A percentile compares a stretch with the other conserved stretches of the same genome.
These are phyloP conservation scores for Neurospora pannonica DNA, from an alignment of 495 filamentous ascomycete genomes.

Conservation along the genomic window DNA sequence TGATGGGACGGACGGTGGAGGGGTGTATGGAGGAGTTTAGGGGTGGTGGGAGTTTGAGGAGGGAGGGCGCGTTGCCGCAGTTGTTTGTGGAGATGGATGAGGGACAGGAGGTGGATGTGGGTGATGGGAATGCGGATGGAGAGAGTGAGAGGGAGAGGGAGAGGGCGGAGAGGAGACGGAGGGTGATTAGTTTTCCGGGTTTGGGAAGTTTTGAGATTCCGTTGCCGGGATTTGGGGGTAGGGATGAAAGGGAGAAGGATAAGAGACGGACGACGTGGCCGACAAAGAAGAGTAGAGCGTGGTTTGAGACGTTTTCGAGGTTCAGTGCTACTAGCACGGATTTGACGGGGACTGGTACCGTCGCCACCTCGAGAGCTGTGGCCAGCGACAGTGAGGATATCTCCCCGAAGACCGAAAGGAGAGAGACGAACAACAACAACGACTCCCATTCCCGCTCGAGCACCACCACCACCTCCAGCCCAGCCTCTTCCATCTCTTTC, in stretches of 20 bases:
- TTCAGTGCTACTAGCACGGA: conserved; percentile 12
- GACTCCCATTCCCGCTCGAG: conserved; percentile 1
- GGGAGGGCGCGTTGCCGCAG: neutral
- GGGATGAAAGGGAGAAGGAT: neutral
- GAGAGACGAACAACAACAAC: neutral
- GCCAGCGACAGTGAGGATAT: neutral
- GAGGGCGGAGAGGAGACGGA: neutral
- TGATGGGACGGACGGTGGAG: conserved; percentile 19
- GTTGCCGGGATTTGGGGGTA: neutral
- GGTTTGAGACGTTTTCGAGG: conserved; percentile 24
- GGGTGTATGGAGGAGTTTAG: conserved; percentile 23
- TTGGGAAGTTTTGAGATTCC: neutral
- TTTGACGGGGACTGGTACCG: neutral
- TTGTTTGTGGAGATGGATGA: neutral
- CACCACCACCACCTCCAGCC: neutral
- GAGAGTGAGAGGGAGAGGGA: neutral
- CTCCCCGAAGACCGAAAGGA: neutral
- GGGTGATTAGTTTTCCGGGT: neutral
- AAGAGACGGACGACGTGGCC: conserved; percentile 19
- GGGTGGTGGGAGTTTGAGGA: neutral
- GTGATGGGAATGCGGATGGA: neutral
- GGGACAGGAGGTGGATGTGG: neutral
- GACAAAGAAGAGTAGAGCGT: conserved; percentile 17
- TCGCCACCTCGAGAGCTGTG: conserved; percentile 2
- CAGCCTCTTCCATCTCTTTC: conserved; percentile 12